A percentile compares a stretch with the other conserved stretches of the same genome.
These are phyloP conservation scores for Cyberlindnera americana DNA, from an alignment of 805 yeast genomes.

Conservation along the genomic window DNA sequence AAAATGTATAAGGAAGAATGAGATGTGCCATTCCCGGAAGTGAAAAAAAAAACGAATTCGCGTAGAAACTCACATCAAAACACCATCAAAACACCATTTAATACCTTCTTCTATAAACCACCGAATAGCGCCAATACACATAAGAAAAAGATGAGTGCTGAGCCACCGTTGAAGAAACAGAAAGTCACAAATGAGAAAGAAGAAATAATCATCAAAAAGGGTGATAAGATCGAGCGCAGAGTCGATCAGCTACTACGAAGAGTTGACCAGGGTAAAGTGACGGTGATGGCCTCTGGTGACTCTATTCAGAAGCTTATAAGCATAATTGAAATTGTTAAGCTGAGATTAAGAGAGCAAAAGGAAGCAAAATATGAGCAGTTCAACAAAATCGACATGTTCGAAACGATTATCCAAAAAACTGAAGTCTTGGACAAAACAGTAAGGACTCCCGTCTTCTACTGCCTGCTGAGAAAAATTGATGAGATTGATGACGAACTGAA, in stretches of 20 bases:
- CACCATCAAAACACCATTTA: too few species aligned
- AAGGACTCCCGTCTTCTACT: constrained; percentile 22
- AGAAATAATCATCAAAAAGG: constrained; percentile 19
- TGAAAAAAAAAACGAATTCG: too few species aligned
- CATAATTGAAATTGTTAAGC: constrained; percentile 24
- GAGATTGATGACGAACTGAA: constrained; percentile 8
- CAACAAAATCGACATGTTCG: constrained; percentile 24
- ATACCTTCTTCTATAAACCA: too few species aligned
- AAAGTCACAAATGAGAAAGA: background rate
- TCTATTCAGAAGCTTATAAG: constrained; percentile 23
- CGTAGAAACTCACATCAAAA: too few species aligned
- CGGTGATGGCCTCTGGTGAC: constrained; percentile 25
- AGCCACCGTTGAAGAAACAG: constrained; percentile 19
- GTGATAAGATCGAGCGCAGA: constrained; percentile 23
- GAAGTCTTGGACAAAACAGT: constrained; percentile 22
- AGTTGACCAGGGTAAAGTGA: constrained; percentile 4
- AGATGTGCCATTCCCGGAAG: too few species aligned
- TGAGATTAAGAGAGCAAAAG: constrained; percentile 9
- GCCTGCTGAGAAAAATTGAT: constrained; percentile 12
- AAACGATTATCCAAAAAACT: constrained; percentile 13
- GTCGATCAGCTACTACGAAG: constrained; percentile 12
- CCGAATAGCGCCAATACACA: too few species aligned
- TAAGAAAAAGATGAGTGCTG: background rate
- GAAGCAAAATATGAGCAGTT: constrained; percentile 17
- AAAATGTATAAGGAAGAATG: constrained; percentile 9